Percentiles rank a stretch among this genome's conserved stretches.
Evolutionary conservation across 2,329 filamentous ascomycete species (phyloP).

Genomic region (Trichoderma endophyticum): DNA sequence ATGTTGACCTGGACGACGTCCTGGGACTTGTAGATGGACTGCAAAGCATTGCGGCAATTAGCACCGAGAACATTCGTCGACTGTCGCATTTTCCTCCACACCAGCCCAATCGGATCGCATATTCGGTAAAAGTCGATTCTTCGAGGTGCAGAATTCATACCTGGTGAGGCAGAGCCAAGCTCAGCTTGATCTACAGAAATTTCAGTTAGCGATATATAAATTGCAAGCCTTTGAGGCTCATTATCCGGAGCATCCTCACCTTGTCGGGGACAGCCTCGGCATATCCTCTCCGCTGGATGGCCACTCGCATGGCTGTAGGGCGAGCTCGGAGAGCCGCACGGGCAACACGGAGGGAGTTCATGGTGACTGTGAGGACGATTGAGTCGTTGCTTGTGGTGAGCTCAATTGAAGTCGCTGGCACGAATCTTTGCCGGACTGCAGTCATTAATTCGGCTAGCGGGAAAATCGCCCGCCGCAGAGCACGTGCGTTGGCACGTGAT

Average conservation of each 20-base stretch:
- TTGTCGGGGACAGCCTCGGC: conserved; percentile 85
- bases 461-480: conserved; percentile 34
- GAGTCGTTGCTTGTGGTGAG: conserved; percentile 45
- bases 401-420: conserved; percentile 43
- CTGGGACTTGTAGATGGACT: conserved; percentile 69
- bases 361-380: conserved; percentile 58
- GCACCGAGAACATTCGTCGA: conserved; percentile 30
- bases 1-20: conserved; percentile 95
- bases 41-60: conserved; percentile 49
- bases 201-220: conserved; percentile 15
- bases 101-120: conserved; percentile 30
- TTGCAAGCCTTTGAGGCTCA: background rate
- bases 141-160: conserved; percentile 55
- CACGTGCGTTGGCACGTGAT: conserved; percentile 32
- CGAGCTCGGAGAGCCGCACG: conserved; percentile 83
- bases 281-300: conserved; percentile 84
- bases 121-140: conserved; percentile 23
- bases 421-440: conserved; percentile 47
- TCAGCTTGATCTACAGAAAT: conserved; percentile 78
- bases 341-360: conserved; percentile 94
- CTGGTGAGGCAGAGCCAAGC: conserved; percentile 95
- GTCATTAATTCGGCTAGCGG: conserved; percentile 40
- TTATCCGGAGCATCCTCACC: conserved; percentile 43
- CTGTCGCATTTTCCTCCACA: conserved; percentile 25
- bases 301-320: conserved; percentile 70